A percentile compares a stretch with the other conserved stretches of the same genome.
These are phyloP conservation scores for Microstegium vimineum DNA, from an alignment of 176 grass and related monocot species.

Conservation along the genomic window DNA sequence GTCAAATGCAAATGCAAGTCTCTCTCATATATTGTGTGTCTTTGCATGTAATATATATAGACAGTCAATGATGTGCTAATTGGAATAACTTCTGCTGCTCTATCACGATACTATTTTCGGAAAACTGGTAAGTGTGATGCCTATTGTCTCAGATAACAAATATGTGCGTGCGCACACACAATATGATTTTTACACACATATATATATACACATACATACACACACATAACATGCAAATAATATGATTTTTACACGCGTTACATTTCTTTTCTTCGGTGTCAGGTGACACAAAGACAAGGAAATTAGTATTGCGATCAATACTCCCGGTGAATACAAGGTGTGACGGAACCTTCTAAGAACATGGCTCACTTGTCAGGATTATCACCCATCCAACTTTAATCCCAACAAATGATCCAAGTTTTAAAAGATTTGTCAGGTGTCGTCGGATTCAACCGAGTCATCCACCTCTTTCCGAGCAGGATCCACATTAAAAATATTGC, in stretches of 20 bases:
- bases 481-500: too few species aligned
- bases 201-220: too few species aligned
- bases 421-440: too few species aligned
- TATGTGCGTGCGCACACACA: too few species aligned
- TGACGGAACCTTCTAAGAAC: too few species aligned
- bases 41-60: slow-evolving; percentile 4
- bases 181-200: too few species aligned
- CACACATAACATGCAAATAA: background rate
- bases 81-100: slow-evolving; percentile 49
- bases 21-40: background rate
- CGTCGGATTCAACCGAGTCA: too few species aligned
- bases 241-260: too few species aligned
- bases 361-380: too few species aligned
- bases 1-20: background rate
- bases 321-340: slow-evolving; percentile 63
- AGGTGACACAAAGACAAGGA: slow-evolving; percentile 33
- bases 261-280: background rate
- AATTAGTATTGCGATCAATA: slow-evolving; percentile 39
- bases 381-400: too few species aligned
- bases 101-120: slow-evolving; percentile 50
- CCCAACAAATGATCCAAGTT: too few species aligned
- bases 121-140: slow-evolving; percentile 34
- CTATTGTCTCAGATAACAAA: background rate
- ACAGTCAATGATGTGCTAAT: slow-evolving; percentile 69
- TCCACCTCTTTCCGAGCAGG: too few species aligned